Base-by-base conservation (phyloP, 371 early-diverging fungal species). In the Phascolomyces articulosus region DNA sequence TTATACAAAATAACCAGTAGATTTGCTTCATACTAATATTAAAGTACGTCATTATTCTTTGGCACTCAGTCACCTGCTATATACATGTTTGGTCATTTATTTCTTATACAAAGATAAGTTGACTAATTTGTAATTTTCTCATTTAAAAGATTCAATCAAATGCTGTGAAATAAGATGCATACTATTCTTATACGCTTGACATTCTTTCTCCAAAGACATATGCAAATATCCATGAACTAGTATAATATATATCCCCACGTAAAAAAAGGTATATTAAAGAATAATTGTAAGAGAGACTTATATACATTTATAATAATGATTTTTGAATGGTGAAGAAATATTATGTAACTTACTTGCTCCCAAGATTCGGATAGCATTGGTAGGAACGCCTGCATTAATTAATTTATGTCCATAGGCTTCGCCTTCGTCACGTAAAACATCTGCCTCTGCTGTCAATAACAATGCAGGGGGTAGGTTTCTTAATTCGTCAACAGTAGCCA, bases 381-480 rank as follows among this genome's bases (percentile, higher is more conserved):
- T 38, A 40, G 57, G 38, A 18, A 79, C 77, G 31, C 74, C 74
- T 10, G 79, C 79, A 26, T 63, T 15, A 6, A 21, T 31, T 6
- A 79, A 27, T 20, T 64, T 66, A 11, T 56, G 51, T 4, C 58
- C 74, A 58, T 72, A 79, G 0, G 49, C 56, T 48, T 79, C 79
- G 28, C 71, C 74, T 34, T 79, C 77, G 40, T 68, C 68, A 60
- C 74, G 68, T 28, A 79, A 57, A 0, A 68, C 61, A 63, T 79
- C 79, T 15, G 40, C 65, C 34, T 75, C 74, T 29, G 70, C 67
- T 15, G 65, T 72, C 1, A 77, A 62, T 0, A 79, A 31, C 18
- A 79, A 47, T 10, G 74, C 68, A 3, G 74, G 74, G 3, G 79
- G 69, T 7, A 79, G 55, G 2, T 62, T 72, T 48, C 69, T 51